Base-by-base conservation (phyloP, 345 rosid genomes). In the Citrus medica region DNA sequence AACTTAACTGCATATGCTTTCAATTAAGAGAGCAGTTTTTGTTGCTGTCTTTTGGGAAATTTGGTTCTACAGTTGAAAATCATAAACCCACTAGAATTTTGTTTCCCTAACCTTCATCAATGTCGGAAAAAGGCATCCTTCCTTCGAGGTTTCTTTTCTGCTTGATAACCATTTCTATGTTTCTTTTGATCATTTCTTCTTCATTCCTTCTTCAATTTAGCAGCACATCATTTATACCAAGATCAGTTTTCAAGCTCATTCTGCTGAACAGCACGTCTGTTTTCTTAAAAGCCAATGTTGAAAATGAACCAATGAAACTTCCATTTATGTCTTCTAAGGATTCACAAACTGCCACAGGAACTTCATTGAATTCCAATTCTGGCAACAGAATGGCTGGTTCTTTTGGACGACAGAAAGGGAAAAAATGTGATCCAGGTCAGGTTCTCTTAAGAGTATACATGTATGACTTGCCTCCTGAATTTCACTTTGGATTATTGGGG, bases 401-500 rank as follows among this genome's bases (percentile, higher is more conserved):
- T 27, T 73, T 21, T 30, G 74, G 78, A 83, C 35, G 69, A n/a
- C 76, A n/a, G 35, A 64, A 69, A 42, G 67, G 33, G 38, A 74
- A 67, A 35, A 66, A 79, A 19, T 89, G 92, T 68, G 21, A 51
- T 38, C 80, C 69, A 27, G 78, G 63, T 69, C 73, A 75, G 67
- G 83, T 76, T 78, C 76, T 82, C 82, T 81, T 92, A 30, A 88
- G 86, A 81, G 97, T 93, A n/a, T 94, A 82, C 74, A 88, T 93
- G 98, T 94, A 93, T 76, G 92, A 93, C 81, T 80, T 94, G 69
- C 93, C 97, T 62, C 81, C 93, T 64, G 95, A 90, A 27, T 93
- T 93, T 89, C 98, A 94, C 80, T 94, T 93, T 83, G 93, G 94
- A 76, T 71, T 93, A 74, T 76, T 95, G 87, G 94, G 92, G 68